Evolutionary conservation across 1,284 basidiomycete genomes (phyloP), one percentile per base, ranked within the genome.

Genomic region (Rhodotorula sp.): DNA sequence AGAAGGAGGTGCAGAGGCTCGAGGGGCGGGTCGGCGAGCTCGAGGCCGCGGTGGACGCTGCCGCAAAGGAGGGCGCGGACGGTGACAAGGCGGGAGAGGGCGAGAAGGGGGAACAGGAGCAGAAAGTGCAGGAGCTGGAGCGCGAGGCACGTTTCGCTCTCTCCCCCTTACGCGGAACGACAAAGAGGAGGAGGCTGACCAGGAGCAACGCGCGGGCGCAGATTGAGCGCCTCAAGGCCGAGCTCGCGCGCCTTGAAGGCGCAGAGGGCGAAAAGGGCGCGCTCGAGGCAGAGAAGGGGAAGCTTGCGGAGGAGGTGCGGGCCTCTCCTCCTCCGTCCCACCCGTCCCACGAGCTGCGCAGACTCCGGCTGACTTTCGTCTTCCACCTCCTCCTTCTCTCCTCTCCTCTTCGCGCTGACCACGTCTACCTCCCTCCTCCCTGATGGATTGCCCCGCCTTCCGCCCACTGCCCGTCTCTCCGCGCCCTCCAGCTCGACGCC

Each of bases 401-500:
- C n/a, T 15, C 21, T 6, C 50, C n/a, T 2, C 12, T 15, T 3
- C 1, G 15, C n/a, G 29, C 53, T 54, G 21, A n/a, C n/a, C n/a
- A n/a, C n/a, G n/a, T n/a, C n/a, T n/a, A n/a, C n/a, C n/a, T n/a
- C n/a, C n/a, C n/a, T n/a, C n/a, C n/a, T n/a, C n/a, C n/a, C n/a
- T n/a, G n/a, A n/a, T n/a, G n/a, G n/a, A n/a, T 25, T 60, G 32
- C 6, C 21, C 29, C 12, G 29, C 12, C 58, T 37, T 8, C 15
- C 4, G 27, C 36, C 32, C 36, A 17, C 36, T 10, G 27, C 41
- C 10, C 67, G 51, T 37, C 27, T 56, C 1, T 27, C 67, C 56
- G 63, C 41, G 56, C 57, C 17, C 21, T 17, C 29, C 44, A 55
- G 19, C 53, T 72, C 60, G 60, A 56, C 34, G 4, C 61, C 13